Conservation (phyloP, 2,329 filamentous ascomycete species). For the Daldinia sp. region DNA sequence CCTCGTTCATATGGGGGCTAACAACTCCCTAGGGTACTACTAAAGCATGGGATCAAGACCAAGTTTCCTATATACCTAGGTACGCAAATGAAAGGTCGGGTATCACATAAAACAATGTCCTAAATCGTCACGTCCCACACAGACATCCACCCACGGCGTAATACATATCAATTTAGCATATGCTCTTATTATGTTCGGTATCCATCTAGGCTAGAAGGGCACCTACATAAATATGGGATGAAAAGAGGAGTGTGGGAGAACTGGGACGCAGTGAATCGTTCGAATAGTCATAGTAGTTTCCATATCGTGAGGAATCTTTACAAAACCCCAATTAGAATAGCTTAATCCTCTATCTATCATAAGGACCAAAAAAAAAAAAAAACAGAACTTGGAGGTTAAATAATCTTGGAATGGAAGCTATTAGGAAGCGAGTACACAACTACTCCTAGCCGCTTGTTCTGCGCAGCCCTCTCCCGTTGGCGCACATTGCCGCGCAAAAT, state of each 20-base stretch:
- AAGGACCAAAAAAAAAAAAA: no score
- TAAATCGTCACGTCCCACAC: neutral
- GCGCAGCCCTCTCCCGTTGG: conserved; percentile 52
- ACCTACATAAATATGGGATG: no score
- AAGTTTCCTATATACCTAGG: no score
- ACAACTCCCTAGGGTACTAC: neutral
- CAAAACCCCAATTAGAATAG: no score
- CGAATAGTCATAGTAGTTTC: no score
- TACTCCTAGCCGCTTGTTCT: conserved; percentile 45
- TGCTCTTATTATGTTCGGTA: no score
- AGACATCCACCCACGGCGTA: neutral
- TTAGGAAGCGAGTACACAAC: neutral
- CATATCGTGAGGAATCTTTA: no score
- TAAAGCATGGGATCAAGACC: neutral
- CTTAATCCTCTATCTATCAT: no score
- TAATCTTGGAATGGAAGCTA: neutral
- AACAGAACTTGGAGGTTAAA: neutral
- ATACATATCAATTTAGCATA: neutral
- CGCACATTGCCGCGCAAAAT: conserved; percentile 61
- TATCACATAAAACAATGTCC: neutral
- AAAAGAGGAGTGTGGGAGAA: no score
- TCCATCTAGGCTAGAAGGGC: no score
- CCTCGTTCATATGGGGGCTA: neutral
- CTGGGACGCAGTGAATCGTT: no score
- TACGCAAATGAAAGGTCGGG: neutral